phyloP scores from a whole-genome alignment of 176 grass and related monocot genomes.

The barley (Hordeum vulgare) region DNA sequence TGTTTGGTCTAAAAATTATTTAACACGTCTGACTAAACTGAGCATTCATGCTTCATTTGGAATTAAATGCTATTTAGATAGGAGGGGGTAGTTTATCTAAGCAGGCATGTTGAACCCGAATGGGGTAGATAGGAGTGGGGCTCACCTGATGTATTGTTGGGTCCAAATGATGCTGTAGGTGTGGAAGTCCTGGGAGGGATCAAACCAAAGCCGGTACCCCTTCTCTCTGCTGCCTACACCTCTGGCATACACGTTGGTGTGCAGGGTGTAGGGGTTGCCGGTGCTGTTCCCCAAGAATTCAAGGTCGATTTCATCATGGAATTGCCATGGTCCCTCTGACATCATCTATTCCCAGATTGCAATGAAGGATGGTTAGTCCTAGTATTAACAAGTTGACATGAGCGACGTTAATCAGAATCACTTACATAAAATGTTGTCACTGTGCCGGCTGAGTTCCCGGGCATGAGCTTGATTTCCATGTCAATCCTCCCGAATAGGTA shows the following conservation, averaged over 20 bases:
- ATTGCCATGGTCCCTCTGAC: conserved; percentile 13
- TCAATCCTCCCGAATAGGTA: conserved; percentile 57
- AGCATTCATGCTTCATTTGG: not conserved
- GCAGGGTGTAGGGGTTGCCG: conserved; percentile 54
- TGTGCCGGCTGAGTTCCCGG: conserved; percentile 60
- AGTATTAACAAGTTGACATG: not conserved
- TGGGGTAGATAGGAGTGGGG: not conserved
- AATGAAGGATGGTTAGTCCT: conserved; percentile 27
- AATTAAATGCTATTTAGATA: not conserved
- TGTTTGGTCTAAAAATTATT: not conserved
- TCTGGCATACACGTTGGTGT: conserved; percentile 70
- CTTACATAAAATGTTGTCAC: conserved; percentile 73
- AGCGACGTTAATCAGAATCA: not conserved
- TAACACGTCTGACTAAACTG: not conserved
- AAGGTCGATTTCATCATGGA: conserved; percentile 69
- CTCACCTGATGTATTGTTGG: conserved; percentile 45
- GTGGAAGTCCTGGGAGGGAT: conserved; percentile 70
- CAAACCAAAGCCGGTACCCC: conserved; percentile 64
- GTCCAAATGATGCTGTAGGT: conserved; percentile 69
- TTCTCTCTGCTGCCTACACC: conserved; percentile 55
- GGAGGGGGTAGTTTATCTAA: not conserved
- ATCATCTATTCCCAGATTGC: conserved; percentile 28
- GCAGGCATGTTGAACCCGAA: not conserved
- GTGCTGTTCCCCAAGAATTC: conserved; percentile 66
- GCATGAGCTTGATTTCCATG: conserved; percentile 53